A percentile compares a stretch with the other conserved stretches of the same genome.
These are phyloP conservation scores for Adansonia gregorii DNA, from an alignment of 441 rosid species.

Conservation along the genomic window DNA sequence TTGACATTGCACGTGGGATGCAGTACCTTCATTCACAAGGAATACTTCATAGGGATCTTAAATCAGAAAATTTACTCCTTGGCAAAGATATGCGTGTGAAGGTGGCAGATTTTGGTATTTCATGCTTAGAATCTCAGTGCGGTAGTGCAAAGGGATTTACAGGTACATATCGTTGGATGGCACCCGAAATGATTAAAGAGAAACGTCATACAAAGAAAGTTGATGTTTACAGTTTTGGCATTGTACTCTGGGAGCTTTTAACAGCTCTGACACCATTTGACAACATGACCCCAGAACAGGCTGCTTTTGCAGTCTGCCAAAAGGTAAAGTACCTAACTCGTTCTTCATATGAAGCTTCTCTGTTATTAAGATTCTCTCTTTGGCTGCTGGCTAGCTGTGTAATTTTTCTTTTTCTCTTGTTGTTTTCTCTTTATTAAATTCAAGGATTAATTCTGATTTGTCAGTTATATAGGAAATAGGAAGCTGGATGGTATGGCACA, in stretches of 20 bases:
- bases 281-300: conserved; percentile 83
- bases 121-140: conserved; percentile 74
- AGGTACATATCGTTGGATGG: conserved; percentile 91
- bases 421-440: neutral
- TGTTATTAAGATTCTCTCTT: neutral
- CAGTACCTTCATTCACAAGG: conserved; percentile 74
- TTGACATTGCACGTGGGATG: conserved; percentile 78
- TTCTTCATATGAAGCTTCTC: neutral
- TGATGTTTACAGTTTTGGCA: conserved; percentile 81
- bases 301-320: conserved; percentile 84
- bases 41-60: conserved; percentile 75
- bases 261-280: conserved; percentile 76
- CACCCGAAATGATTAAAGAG: conserved; percentile 83
- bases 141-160: conserved; percentile 75
- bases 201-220: conserved; percentile 79
- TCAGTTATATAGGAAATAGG: neutral
- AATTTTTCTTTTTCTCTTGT: neutral
- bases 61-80: conserved; percentile 75
- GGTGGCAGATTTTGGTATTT: conserved; percentile 85
- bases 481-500: conserved; percentile 4
- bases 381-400: neutral
- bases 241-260: conserved; percentile 80
- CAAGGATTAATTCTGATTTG: neutral
- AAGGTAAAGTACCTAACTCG: conserved; percentile 50
- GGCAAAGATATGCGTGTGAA: conserved; percentile 70